Evolutionary conservation across 202 grass and related monocot species (phyloP), one percentile per base, ranked within the genome.

Genomic region (Bolboschoenoplectus hybrid): DNA sequence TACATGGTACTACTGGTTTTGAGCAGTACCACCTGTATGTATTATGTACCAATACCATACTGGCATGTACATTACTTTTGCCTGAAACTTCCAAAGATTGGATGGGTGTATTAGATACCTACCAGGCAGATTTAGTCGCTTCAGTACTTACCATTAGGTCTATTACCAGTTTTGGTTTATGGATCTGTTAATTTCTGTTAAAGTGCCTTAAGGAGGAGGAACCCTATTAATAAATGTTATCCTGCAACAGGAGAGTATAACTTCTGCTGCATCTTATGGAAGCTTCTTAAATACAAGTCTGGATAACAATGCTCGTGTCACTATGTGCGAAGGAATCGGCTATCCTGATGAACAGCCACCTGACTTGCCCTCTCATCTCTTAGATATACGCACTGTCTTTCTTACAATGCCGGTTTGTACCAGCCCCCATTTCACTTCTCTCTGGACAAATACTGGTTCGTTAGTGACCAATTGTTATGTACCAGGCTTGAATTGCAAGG

Each of bases 361-460:
- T 88, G 95, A 97, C 85, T 85, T 97, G 77, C 93, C 93, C 85
- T 97, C 95, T 67, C 80, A 92, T 81, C 87, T 97, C 4, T 87
- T 97, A 75, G 95, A 97, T 82, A 82, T 91, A 40, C 85, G 93
- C 74, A 92, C 95, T 67, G 87, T 97, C 70, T 95, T 87, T 75
- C 91, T 97, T 67, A 93, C 93, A 84, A 97, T 97, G 93, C 90
- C 95, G 74, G 95, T 97, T 84, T 90, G 91, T 84, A 32, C 80
- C 77, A 56, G 78, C 74, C 17, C 52, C 20, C 84, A 14, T 72
- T 67, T 53, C 44, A 36, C 56, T 77, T 84, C 41, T 69, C 40
- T 7, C 50, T 38, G 34, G 47, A 77, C 51, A 57, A 52, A 20
- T 53, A 72, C 43, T 47, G 43, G 17, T 72, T 6, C 20, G 13